A percentile compares a stretch with the other conserved stretches of the same genome.
These are phyloP conservation scores for Globisporangium emineosum DNA, from an alignment of 352 stramenopile species.

Conservation along the genomic window DNA sequence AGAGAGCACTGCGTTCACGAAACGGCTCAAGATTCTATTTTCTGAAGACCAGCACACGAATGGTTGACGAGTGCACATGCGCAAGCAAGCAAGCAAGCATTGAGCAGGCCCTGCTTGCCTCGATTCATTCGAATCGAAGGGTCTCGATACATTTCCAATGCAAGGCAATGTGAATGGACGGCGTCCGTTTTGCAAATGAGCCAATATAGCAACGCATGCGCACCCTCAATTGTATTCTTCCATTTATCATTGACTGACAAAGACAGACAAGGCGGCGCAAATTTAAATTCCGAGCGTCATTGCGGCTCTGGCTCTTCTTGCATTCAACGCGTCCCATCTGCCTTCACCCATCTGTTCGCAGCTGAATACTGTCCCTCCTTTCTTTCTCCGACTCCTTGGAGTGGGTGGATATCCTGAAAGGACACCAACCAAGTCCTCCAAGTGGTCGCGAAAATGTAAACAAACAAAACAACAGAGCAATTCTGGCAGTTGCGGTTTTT, in stretches of 20 bases:
- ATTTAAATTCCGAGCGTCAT: not conserved
- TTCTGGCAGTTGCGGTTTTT: not conserved
- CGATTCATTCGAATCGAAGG: not conserved
- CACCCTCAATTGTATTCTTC: not conserved
- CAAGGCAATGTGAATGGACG: not conserved
- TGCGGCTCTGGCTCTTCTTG: not conserved
- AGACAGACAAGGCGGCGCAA: not conserved
- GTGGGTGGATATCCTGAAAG: conserved; percentile 1
- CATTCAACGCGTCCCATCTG: not conserved
- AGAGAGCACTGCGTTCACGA: not conserved
- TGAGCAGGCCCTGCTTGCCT: not conserved
- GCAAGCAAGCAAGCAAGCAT: not conserved
- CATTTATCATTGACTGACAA: not conserved
- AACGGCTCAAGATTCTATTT: conserved; percentile 12
- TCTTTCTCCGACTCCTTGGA: conserved; percentile 6
- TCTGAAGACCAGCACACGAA: conserved; percentile 3
- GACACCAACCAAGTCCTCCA: not conserved
- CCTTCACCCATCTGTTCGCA: not conserved
- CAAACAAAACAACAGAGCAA: conserved; percentile 3
- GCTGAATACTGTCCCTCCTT: conserved; percentile 14
- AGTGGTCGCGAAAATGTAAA: not conserved
- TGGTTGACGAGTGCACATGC: not conserved
- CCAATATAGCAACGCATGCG: too few relatives aligned
- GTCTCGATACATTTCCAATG: not conserved
- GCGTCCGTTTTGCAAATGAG: not conserved